Conservation (phyloP, 495 filamentous ascomycete genomes). For the Beverwykella pulmonaria region DNA sequence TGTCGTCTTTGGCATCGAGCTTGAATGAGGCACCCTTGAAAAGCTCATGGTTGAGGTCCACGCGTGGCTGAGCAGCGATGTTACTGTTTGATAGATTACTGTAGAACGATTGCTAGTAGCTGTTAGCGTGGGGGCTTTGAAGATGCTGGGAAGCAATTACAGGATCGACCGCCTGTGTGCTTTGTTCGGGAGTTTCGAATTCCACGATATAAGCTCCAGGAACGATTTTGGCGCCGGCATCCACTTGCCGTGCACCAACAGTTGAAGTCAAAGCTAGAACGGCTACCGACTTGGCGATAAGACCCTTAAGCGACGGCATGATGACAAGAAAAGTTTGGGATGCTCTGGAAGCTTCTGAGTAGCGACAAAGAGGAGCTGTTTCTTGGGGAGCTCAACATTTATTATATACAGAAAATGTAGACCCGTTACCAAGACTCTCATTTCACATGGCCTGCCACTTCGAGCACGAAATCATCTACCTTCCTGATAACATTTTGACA, state of each 20-base stretch:
- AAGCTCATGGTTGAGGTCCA: not conserved
- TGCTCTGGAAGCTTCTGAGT: not conserved
- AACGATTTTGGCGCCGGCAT: not conserved
- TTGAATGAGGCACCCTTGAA: conserved; percentile 9
- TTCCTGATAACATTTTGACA: not conserved
- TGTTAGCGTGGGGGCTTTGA: not conserved
- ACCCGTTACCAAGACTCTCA: not conserved
- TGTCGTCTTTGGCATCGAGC: not conserved
- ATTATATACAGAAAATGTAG: not conserved
- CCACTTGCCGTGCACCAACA: not conserved
- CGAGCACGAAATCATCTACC: not conserved
- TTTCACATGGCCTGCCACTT: not conserved
- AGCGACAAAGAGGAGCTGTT: not conserved
- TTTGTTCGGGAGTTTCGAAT: not conserved
- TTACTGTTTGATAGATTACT: conserved; percentile 4
- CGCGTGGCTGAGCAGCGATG: not conserved
- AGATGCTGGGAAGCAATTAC: not conserved
- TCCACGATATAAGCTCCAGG: conserved; percentile 11
- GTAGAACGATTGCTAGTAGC: not conserved
- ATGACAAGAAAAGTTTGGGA: not conserved
- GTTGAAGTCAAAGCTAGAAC: not conserved
- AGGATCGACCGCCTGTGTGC: not conserved
- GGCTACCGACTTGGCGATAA: not conserved
- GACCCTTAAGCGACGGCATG: not conserved
- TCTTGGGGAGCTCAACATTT: not conserved